Evolutionary conservation across 495 filamentous ascomycete genomes (phyloP), one percentile per base, ranked within the genome.

Genomic region (Penicillium daleae): DNA sequence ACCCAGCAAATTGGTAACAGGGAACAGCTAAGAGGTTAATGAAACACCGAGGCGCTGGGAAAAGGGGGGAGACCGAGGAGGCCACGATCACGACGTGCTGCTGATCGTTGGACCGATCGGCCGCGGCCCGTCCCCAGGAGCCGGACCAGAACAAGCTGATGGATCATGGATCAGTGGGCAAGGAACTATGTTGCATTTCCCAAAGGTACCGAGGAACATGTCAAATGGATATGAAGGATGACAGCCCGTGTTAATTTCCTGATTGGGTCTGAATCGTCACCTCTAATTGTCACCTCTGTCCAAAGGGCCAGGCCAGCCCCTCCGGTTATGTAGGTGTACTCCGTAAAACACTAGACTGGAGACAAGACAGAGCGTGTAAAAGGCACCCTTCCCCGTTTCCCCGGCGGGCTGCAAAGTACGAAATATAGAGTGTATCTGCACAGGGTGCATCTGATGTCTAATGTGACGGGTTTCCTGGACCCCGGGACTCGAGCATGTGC

Each of bases 21-120:
- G 59, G 31, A 61, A 31, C 40, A 21, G 40, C 46, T 40, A 31
- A 31, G 26, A 57, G 35, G 50, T 35, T 7, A 44, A 58, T 55
- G 52, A 66, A 65, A 62, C 56, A 60, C 66, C 64, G 62, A 63
- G 61, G 21, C 53, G 35, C 59, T 61, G 61, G 66, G 49, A 66
- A 59, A 60, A 35, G 39, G 26, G 8, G 33, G 24, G 26, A 19
- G 40, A 22, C 35, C 35, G 26, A 17, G 37, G 5, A 4, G 53
- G 35, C 57, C 66, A 66, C 60, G 66, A 63, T 57, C 29, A 37
- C 48, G 59, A 52, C 54, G 56, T 35, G 39, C n/a, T 46, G 42
- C 13, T 60, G 68, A 53, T 66, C 63, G 54, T 55, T 31, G 19
- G 21, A 46, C 42, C 21, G n/a, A 48, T 54, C 40, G 48, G 50